Evolutionary conservation across 352 stramenopile genomes (phyloP), one percentile per base, ranked within the genome.

Genomic region (Globisporangium yorkense): DNA sequence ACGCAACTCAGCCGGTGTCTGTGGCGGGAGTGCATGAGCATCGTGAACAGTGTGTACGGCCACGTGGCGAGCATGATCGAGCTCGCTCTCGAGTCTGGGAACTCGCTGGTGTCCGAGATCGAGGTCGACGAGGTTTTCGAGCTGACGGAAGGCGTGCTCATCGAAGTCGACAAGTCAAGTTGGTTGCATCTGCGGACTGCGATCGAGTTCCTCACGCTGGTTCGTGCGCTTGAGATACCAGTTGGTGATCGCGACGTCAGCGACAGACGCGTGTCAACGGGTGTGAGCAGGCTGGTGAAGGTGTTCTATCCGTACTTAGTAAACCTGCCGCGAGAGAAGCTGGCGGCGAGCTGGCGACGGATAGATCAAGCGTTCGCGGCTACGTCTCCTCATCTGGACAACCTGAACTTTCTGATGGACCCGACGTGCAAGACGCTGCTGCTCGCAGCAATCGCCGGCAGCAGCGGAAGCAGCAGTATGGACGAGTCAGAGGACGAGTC

Each of bases 281-380:
- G 68, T 10, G 45, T 89, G 10, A 84, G 63, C 44, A 51, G 21
- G 5, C 51, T 92, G 15, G 39, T 88, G 4, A 78, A 77, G 48
- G 58, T 88, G 12, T 89, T 87, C 47, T 92, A 92, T 50, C 81
- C 81, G 27, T 89, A 92, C 48, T 33, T 92, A 37, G 62, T 83
- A 0, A 87, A 71, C 44, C 53, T 83, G 21, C 54, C 75, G 8
- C 67, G 66, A 48, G 78, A 89, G 54, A 65, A 70, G 41, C 63
- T 88, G 15, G 41, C 58, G 7, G 41, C 60, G 2, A 71, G 64
- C 53, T 88, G 76, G 80, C n/a, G 57, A 18, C 51, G 55, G 16
- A 57, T 87, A 2, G 63, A 50, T 9, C 66, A 59, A 5, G 29
- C 70, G 33, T 52, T 84, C 35, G 54, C 44, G 24, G 54, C 60